Evolutionary conservation across 805 yeast species (phyloP).

Genomic region (Yarrowia keelungensis): DNA sequence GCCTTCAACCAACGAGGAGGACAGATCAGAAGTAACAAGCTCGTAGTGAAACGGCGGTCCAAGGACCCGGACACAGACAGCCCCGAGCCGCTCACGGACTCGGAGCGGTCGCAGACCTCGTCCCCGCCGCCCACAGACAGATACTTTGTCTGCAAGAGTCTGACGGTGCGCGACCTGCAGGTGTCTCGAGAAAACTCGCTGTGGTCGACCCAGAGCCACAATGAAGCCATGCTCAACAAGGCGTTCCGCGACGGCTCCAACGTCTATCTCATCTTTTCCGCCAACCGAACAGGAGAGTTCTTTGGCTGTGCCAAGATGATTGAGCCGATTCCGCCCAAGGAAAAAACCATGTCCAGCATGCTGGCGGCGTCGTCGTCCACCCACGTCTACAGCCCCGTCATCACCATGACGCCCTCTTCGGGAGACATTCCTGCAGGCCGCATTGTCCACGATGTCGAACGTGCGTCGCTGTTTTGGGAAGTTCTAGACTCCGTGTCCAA

Average conservation of each 20-base stretch:
- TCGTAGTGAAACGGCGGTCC: slow-evolving; percentile 46
- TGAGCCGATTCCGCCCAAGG: slow-evolving; percentile 44
- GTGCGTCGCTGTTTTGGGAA: slow-evolving; percentile 39
- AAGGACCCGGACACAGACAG: slow-evolving; percentile 27
- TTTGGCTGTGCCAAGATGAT: slow-evolving; percentile 54
- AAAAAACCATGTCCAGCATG: slow-evolving; percentile 20
- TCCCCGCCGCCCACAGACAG: slow-evolving; percentile 43
- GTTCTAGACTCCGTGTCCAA: slow-evolving; percentile 44
- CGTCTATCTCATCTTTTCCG: slow-evolving; percentile 53
- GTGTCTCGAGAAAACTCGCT: slow-evolving; percentile 48
- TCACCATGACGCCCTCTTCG: slow-evolving; percentile 29
- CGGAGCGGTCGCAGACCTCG: slow-evolving; percentile 25
- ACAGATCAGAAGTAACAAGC: slow-evolving; percentile 48
- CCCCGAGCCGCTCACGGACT: slow-evolving; percentile 29
- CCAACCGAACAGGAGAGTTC: slow-evolving; percentile 53
- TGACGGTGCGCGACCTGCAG: slow-evolving; percentile 52
- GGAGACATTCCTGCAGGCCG: slow-evolving; percentile 43
- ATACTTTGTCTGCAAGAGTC: slow-evolving; percentile 53
- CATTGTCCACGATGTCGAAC: slow-evolving; percentile 43
- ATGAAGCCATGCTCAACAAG: slow-evolving; percentile 50
- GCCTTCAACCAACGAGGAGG: slow-evolving; percentile 47
- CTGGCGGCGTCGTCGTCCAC: not conserved
- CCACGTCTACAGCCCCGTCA: slow-evolving; percentile 5
- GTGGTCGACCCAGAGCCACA: slow-evolving; percentile 55
- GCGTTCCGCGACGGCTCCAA: slow-evolving; percentile 50